Evolutionary conservation across 2,329 filamentous ascomycete species (phyloP).

Genomic region (Fusarium denticulatum): DNA sequence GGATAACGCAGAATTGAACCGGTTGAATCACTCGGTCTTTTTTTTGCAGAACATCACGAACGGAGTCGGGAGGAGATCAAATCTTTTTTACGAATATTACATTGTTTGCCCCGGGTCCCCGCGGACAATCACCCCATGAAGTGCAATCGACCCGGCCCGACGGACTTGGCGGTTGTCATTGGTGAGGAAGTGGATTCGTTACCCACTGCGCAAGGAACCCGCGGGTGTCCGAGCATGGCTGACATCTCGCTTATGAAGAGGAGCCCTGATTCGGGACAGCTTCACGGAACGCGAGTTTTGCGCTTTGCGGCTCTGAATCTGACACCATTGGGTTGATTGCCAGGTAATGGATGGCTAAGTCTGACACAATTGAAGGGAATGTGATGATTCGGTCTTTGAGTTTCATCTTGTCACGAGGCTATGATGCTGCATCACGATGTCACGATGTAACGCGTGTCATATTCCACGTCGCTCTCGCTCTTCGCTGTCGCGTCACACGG

Average conservation of each 20-base stretch:
- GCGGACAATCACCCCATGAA: constrained; percentile 2
- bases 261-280: background rate
- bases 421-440: background rate
- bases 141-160: no score
- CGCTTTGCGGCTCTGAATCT: background rate
- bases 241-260: constrained; percentile 20
- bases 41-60: background rate
- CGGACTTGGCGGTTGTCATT: constrained; percentile 9
- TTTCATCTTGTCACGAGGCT: background rate
- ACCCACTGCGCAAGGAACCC: constrained; percentile 3
- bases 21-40: background rate
- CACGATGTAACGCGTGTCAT: background rate
- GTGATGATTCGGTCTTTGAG: background rate
- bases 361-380: background rate
- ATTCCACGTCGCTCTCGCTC: background rate
- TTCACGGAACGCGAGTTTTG: background rate
- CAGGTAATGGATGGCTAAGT: background rate
- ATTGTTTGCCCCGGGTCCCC: background rate
- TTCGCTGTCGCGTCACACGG: background rate
- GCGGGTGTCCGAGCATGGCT: constrained; percentile 18
- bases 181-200: background rate
- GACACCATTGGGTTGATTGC: no score
- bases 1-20: background rate
- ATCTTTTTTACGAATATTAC: background rate
- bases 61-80: background rate